These are phyloP conservation scores for Dactylellina leptospora DNA, from an alignment of 2,329 filamentous ascomycete species.

Conservation along the genomic window DNA sequence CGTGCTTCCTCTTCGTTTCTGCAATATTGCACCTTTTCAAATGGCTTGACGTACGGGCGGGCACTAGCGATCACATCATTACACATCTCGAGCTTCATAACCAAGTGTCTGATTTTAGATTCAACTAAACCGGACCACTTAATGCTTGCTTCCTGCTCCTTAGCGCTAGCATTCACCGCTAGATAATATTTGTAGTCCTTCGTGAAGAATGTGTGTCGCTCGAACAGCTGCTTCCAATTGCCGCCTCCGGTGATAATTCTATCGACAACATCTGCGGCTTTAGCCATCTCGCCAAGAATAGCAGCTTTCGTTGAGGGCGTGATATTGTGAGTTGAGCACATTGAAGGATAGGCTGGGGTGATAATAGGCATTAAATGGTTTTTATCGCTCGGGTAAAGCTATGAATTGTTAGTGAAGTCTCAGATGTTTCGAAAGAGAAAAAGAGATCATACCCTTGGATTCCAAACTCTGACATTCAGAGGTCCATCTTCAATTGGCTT, in stretches of 20 bases:
- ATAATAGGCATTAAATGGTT: slow-evolving; percentile 98
- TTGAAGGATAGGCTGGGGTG: slow-evolving; percentile 94
- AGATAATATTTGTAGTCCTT: slow-evolving; percentile 94
- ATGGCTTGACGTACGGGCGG: slow-evolving; percentile 91
- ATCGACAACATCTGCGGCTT: slow-evolving; percentile 78
- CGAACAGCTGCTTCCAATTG: slow-evolving; percentile 87
- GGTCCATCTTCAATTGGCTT: slow-evolving; percentile 86
- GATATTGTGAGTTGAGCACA: slow-evolving; percentile 97
- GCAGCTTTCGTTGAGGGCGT: slow-evolving; percentile 84
- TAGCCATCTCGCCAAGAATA: slow-evolving; percentile 81
- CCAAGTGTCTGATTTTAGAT: slow-evolving; percentile 87
- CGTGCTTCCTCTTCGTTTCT: slow-evolving; percentile 70
- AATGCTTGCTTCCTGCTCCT: slow-evolving; percentile 77
- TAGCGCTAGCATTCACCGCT: slow-evolving; percentile 83
- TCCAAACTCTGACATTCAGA: slow-evolving; percentile 88
- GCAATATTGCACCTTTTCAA: slow-evolving; percentile 81
- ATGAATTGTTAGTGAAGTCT: slow-evolving; percentile 19
- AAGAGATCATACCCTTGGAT: slow-evolving; percentile 74
- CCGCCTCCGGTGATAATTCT: slow-evolving; percentile 79
- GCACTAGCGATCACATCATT: slow-evolving; percentile 77
- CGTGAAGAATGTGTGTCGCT: slow-evolving; percentile 92
- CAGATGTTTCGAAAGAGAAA: too few species aligned
- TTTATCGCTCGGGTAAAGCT: slow-evolving; percentile 80
- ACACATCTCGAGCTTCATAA: slow-evolving; percentile 82
- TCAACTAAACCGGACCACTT: slow-evolving; percentile 82